These are phyloP conservation scores for Sporothrix dimorphospora DNA, from an alignment of 2,329 filamentous ascomycete species.

Conservation along the genomic window DNA sequence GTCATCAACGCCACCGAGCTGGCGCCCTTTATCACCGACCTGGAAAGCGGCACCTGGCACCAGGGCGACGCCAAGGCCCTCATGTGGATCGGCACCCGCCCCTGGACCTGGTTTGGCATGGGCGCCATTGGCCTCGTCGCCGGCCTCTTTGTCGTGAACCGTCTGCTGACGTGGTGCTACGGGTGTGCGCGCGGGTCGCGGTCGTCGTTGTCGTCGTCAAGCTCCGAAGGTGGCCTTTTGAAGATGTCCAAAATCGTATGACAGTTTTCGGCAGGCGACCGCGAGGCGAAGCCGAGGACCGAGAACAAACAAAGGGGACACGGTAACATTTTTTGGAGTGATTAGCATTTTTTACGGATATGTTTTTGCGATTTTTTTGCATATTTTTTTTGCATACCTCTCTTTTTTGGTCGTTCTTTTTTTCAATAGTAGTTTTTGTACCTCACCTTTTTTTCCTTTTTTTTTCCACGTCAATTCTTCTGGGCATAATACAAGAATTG, in stretches of 20 bases:
- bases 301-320: too few relatives aligned
- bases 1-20: conserved; percentile 42
- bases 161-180: conserved; percentile 22
- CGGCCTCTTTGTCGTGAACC: conserved; percentile 35
- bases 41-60: conserved; percentile 48
- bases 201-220: not conserved
- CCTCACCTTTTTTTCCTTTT: not conserved
- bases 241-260: conserved; percentile 16
- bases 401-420: too few relatives aligned
- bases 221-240: not conserved
- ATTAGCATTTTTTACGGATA: conserved; percentile 11
- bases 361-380: not conserved
- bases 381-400: not conserved
- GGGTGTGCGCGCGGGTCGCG: conserved; percentile 23
- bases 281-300: not conserved
- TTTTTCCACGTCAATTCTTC: not conserved
- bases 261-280: too few relatives aligned
- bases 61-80: conserved; percentile 50
- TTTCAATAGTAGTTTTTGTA: not conserved
- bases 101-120: conserved; percentile 42
- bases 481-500: conserved; percentile 17
- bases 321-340: not conserved
- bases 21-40: conserved; percentile 39
- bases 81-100: conserved; percentile 51
- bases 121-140: conserved; percentile 37